phyloP scores from a whole-genome alignment of 208 protist genomes.

The Entamoeba moshkovskii region DNA sequence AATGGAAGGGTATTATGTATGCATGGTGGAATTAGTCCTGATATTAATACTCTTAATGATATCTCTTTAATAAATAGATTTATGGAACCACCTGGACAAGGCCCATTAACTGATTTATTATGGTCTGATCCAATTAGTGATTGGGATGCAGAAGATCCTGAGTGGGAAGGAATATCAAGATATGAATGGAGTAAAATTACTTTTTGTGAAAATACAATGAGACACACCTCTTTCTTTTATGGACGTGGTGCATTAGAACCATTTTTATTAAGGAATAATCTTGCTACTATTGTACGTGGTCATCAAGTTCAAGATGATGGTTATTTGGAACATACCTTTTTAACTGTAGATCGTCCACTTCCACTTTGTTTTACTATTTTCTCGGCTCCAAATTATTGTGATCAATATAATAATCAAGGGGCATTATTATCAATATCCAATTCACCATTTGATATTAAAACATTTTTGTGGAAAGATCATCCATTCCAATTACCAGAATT shows the following conservation, averaged over 20 bases:
- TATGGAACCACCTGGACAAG: constrained; percentile 8
- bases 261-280: constrained; percentile 26
- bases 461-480: not conserved
- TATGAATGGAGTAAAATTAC: not conserved
- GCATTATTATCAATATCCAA: constrained; percentile 1
- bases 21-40: constrained; percentile 74
- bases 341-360: constrained; percentile 49
- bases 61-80: constrained; percentile 3
- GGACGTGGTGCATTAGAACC: constrained; percentile 17
- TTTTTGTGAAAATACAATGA: not conserved
- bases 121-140: constrained; percentile 24
- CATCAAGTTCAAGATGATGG: constrained; percentile 32
- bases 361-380: constrained; percentile 31
- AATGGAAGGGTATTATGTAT: constrained; percentile 85
- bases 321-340: constrained; percentile 23
- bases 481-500: constrained; percentile 16
- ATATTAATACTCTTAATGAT: not conserved
- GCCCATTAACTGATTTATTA: constrained; percentile 15
- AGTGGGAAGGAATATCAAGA: constrained; percentile 26
- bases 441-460: not conserved
- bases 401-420: constrained; percentile 22
- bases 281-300: constrained; percentile 25
- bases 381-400: constrained; percentile 38
- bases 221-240: constrained; percentile 30
- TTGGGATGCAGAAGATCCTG: not conserved